These are phyloP conservation scores for Cercospora citrullina DNA, from an alignment of 2,329 filamentous ascomycete genomes.

Conservation along the genomic window DNA sequence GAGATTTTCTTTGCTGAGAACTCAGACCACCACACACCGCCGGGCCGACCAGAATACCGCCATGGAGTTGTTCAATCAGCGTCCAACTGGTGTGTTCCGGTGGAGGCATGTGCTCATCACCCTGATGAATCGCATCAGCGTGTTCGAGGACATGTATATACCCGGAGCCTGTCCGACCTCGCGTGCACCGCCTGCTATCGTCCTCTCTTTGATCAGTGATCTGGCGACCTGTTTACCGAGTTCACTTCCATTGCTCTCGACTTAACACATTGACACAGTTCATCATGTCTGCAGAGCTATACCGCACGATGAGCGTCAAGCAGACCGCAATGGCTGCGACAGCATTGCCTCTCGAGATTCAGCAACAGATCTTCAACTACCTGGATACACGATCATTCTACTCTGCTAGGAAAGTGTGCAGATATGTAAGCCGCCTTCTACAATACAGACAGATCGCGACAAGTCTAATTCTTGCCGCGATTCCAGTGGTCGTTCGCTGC, in stretches of 20 bases:
- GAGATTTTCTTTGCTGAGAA: conserved; percentile 5
- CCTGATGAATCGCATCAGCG: conserved; percentile 13
- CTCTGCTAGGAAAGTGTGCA: conserved; percentile 36
- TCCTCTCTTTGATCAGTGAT: background rate
- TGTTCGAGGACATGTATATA: background rate
- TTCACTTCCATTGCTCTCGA: background rate
- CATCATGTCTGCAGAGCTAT: conserved; percentile 16
- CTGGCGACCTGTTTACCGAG: background rate
- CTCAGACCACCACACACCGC: background rate
- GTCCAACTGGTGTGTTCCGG: background rate
- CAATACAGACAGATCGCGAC: background rate
- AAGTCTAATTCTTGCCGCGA: background rate
- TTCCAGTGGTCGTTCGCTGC: conserved; percentile 36
- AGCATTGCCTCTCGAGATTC: conserved; percentile 37
- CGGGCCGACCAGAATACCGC: conserved; percentile 11
- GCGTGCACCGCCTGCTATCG: background rate
- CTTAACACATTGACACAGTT: background rate
- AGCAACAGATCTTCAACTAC: conserved; percentile 38
- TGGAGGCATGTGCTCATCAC: conserved; percentile 8
- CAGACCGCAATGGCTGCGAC: conserved; percentile 30
- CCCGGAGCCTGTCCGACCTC: conserved; percentile 1
- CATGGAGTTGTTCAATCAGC: conserved; percentile 3
- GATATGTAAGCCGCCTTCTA: conserved; percentile 16
- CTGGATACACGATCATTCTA: conserved; percentile 39
- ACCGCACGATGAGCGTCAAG: conserved; percentile 22